Conservation (phyloP, 176 grass and related monocot species). For the Avena atlantica region DNA sequence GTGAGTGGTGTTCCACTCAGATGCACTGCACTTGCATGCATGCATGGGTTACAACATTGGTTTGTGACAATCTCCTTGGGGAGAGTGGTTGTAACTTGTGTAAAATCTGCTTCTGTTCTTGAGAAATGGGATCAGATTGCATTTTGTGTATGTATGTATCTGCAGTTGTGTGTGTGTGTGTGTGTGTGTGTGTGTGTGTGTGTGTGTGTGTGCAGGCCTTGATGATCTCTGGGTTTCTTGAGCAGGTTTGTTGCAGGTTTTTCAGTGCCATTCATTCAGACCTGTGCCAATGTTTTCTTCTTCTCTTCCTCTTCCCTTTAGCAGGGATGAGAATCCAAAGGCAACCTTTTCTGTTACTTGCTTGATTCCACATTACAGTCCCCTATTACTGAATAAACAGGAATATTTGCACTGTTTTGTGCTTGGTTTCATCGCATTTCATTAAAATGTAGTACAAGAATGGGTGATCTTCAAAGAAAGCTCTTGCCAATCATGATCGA, state of each 20-base stretch:
- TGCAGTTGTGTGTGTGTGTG: neutral
- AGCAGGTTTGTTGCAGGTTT: constrained; percentile 40
- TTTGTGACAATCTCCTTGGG: constrained; percentile 47
- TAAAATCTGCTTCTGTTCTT: constrained; percentile 51
- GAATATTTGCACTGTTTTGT: constrained; percentile 17
- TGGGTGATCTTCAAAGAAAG: constrained; percentile 29
- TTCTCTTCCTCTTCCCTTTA: constrained; percentile 37
- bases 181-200: constrained; percentile 18
- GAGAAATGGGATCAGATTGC: constrained; percentile 59
- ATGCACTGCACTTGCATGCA: constrained; percentile 49
- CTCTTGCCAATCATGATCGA: constrained; percentile 45
- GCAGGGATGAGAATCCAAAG: constrained; percentile 49
- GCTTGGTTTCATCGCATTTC: neutral
- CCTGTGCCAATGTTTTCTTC: constrained; percentile 29
- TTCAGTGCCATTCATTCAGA: constrained; percentile 53
- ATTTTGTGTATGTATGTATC: constrained; percentile 31
- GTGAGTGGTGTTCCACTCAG: constrained; percentile 60
- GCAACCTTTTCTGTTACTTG: constrained; percentile 51
- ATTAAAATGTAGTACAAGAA: constrained; percentile 26
- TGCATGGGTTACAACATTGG: constrained; percentile 48
- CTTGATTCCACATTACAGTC: constrained; percentile 17
- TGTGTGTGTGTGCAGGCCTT: constrained; percentile 25
- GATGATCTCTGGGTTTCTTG: constrained; percentile 51
- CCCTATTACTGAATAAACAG: constrained; percentile 6
- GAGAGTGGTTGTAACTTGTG: constrained; percentile 51